Evolutionary conservation across 1,139 yeast genomes (phyloP), one percentile per base, ranked within the genome.

Genomic region (Pichia sp.): DNA sequence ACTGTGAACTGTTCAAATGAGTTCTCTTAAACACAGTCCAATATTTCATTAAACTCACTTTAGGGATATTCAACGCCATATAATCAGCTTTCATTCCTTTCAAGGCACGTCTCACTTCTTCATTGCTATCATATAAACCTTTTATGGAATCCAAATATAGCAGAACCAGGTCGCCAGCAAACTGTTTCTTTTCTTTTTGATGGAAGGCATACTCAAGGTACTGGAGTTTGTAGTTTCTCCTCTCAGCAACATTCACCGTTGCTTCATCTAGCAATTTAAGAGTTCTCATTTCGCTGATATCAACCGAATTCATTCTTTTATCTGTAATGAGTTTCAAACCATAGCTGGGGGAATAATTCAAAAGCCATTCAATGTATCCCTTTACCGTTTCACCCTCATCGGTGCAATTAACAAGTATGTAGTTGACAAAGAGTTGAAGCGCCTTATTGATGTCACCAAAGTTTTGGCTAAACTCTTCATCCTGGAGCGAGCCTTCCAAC

Each of bases 321-420:
- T 37, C 58, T 18, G 55, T 61, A 34, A 71, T 58, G 11, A 72
- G 55, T 20, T 53, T 52, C 15, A 70, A 49, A 0, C 73, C 78
- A 23, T 49, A 50, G 19, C 56, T 49, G 0, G 74, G 69, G 37
- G 58, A 56, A 10, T 54, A 44, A 12, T 52, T 47, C 17, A 69
- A 47, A 10, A 72, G 50, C 74, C 76, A 69, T 27, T 64, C 45
- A 3, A 69, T 67, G 41, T 65, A 62, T 20, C 59, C 56, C 66
- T 69, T 64, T 6, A 70, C 57, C 14, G 63, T 39, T 2, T 52
- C 56, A 4, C 39, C 39, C 29, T 56, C 58, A 14, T 63, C 62
- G 5, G 48, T 38, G 30, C 64, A 56, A 8, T 57, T 47, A 3
- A 53, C 42, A 9, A 66, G 48, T 29, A 64, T 46, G 24, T 60